Percentiles rank a stretch among this genome's conserved stretches.
These are phyloP conservation scores for Arthrobotrys megalospora DNA, from an alignment of 2,329 filamentous ascomycete genomes.

Conservation along the genomic window DNA sequence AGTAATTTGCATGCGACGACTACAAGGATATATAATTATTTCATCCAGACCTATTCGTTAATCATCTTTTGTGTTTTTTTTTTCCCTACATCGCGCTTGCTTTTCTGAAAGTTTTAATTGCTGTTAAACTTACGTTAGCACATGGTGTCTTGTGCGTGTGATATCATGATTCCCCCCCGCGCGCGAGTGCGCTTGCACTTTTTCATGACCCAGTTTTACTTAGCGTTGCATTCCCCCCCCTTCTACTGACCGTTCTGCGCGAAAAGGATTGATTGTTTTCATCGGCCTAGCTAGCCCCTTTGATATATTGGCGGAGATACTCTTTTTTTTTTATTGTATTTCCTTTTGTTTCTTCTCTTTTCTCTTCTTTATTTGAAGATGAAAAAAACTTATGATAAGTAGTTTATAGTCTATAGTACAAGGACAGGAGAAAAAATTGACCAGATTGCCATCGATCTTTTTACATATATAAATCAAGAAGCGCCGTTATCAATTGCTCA, in stretches of 20 bases:
- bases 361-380: neutral
- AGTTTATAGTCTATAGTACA: neutral
- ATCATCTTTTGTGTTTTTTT: neutral
- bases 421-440: neutral
- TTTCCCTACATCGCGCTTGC: neutral
- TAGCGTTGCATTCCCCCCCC: conserved; percentile 48
- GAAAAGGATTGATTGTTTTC: neutral
- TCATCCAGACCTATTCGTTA: neutral
- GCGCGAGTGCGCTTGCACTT: neutral
- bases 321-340: neutral
- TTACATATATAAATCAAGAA: neutral
- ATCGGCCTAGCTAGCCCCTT: neutral
- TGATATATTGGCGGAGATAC: neutral
- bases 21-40: no score
- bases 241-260: neutral
- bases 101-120: neutral
- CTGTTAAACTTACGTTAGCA: neutral
- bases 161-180: conserved; percentile 11
- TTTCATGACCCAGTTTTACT: conserved; percentile 48
- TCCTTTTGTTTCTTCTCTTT: no score
- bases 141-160: conserved; percentile 3
- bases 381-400: neutral
- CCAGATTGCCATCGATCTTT: neutral
- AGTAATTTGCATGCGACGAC: neutral
- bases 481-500: conserved; percentile 9